Evolutionary conservation across 2,329 filamentous ascomycete species (phyloP), one percentile per base, ranked within the genome.

Genomic region (Magnaporthiopsis rhizophila): DNA sequence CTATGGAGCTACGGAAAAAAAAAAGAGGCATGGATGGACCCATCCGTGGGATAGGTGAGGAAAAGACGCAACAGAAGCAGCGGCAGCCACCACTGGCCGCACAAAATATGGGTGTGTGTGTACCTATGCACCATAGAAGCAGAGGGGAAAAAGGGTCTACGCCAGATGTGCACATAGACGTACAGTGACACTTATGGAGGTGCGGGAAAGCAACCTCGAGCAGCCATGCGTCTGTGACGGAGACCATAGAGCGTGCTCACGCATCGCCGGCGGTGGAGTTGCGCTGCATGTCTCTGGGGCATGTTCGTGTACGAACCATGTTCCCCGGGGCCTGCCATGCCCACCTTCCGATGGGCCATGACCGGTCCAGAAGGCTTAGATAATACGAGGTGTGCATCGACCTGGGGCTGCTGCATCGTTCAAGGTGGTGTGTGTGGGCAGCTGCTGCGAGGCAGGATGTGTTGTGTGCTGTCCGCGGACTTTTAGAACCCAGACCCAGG

Each of bases 161-260:
- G 21, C 6, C 45, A 53, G 45, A 53, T 21, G 45, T n/a, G 45
- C 45, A 53, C 45, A 21, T 53, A 53, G 26, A 26, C 26, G 26
- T 24, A 21, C 45, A 24, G 45, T 53, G 45, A 21, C 45, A 53
- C n/a, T 53, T 21, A 58, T 58, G 57, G 57, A 58, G 57, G 57
- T 58, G 57, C 57, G 57, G 57, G 57, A 58, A 32, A 58, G 57
- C 45, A 50, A 50, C 45, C 18, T 21, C 45, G 45, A 50, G 45
- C 21, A 50, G 45, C 18, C 45, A 50, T 50, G 45, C 45, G 45
- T 53, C 45, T 53, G 45, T 53, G 45, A 24, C 45, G 45, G 18
- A 24, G 45, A n/a, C 45, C 45, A 30, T 3, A 30, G 30, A 53
- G 45, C n/a, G 18, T 53, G 45, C 45, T 53, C 45, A 53, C 18